phyloP scores from a whole-genome alignment of 1,139 yeast species.

The Saccharomycopsis hybrid region DNA sequence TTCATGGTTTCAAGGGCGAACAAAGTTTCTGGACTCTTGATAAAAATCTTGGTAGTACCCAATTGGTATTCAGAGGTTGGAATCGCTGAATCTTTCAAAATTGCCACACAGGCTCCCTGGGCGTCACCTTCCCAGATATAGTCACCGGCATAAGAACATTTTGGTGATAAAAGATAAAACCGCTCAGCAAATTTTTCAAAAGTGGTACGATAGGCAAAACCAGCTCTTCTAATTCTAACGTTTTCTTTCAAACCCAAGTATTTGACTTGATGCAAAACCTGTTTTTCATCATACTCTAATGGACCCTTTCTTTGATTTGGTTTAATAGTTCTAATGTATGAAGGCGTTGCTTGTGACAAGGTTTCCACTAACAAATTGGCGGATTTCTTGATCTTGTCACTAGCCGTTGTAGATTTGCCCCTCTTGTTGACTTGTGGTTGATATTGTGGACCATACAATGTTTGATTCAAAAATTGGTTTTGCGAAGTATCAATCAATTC shows the following conservation, averaged over 20 bases:
- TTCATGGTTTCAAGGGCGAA: conserved; percentile 95
- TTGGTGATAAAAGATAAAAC: conserved; percentile 79
- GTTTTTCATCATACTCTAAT: conserved; percentile 78
- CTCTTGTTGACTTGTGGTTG: conserved; percentile 67
- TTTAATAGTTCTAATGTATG: conserved; percentile 95
- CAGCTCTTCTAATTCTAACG: conserved; percentile 96
- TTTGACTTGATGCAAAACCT: conserved; percentile 92
- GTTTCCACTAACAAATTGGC: conserved; percentile 91
- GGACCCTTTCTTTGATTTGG: conserved; percentile 95
- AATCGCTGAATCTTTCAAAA: conserved; percentile 72
- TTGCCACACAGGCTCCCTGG: conserved; percentile 71
- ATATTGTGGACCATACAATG: conserved; percentile 70
- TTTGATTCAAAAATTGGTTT: conserved; percentile 53
- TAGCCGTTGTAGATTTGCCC: conserved; percentile 89
- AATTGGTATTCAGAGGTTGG: conserved; percentile 81
- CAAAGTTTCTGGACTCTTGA: conserved; percentile 94
- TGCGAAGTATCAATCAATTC: conserved; percentile 69
- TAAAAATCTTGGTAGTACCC: conserved; percentile 92
- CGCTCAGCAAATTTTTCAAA: conserved; percentile 97
- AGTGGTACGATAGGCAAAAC: conserved; percentile 96
- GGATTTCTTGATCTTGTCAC: conserved; percentile 87
- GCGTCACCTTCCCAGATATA: conserved; percentile 92
- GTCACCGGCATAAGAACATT: conserved; percentile 97
- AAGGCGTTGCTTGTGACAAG: conserved; percentile 82
- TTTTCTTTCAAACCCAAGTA: conserved; percentile 95